A percentile compares a stretch with the other conserved stretches of the same genome.
phyloP scores from a whole-genome alignment of 345 rosid species.

The Theobroma cacao region DNA sequence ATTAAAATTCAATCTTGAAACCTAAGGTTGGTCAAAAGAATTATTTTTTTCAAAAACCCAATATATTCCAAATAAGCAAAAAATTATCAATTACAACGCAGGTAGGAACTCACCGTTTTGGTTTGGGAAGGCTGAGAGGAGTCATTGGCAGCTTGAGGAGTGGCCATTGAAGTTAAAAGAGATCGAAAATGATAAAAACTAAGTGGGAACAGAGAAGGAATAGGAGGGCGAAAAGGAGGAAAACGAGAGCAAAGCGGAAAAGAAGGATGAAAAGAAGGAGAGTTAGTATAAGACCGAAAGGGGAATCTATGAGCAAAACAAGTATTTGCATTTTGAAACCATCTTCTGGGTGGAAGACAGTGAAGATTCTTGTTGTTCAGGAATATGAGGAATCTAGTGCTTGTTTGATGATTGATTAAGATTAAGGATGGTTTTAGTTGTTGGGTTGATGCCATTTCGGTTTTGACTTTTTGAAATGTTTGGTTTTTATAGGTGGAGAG shows the following conservation, averaged over 20 bases:
- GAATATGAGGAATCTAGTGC: conserved; percentile 31
- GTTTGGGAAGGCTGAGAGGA: conserved; percentile 36
- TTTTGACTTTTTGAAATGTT: not conserved
- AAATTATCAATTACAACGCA: not conserved
- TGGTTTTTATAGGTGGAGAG: not conserved
- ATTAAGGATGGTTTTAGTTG: conserved; percentile 1
- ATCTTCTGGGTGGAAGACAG: not conserved
- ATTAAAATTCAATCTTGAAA: not conserved
- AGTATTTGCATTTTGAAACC: conserved; percentile 12
- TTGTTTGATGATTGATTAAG: conserved; percentile 12
- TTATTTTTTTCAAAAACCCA: not conserved
- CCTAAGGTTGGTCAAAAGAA: not conserved
- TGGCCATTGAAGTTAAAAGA: conserved; percentile 39
- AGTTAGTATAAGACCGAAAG: conserved; percentile 31
- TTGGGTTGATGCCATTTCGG: conserved; percentile 15
- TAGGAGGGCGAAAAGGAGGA: conserved; percentile 39
- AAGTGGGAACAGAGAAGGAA: conserved; percentile 40
- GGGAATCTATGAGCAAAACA: conserved; percentile 43
- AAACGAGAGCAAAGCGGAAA: conserved; percentile 32
- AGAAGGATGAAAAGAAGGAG: conserved; percentile 37
- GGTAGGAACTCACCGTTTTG: conserved; percentile 42
- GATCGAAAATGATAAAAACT: conserved; percentile 36
- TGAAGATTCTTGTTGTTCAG: conserved; percentile 19
- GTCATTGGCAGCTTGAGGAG: conserved; percentile 29
- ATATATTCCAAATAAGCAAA: not conserved